phyloP scores from a whole-genome alignment of 2,329 filamentous ascomycete species.

The Colletotrichum shisoi region DNA sequence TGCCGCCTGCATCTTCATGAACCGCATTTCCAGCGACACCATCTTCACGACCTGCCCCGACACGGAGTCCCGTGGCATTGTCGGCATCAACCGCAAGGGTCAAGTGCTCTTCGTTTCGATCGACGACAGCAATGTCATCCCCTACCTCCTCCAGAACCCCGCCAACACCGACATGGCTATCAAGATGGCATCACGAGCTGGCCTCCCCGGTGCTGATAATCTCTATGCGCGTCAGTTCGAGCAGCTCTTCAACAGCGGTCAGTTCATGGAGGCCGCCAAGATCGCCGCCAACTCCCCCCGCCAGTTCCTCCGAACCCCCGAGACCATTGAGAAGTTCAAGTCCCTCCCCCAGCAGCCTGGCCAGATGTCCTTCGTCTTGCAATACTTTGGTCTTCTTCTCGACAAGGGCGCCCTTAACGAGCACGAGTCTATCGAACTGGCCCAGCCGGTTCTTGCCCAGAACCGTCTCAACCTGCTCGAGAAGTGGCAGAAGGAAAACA shows the following conservation, averaged over 20 bases:
- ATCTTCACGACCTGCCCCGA: conserved; percentile 95
- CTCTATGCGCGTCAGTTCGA: conserved; percentile 95
- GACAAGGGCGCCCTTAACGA: conserved; percentile 94
- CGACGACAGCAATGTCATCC: conserved; percentile 89
- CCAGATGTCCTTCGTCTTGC: conserved; percentile 91
- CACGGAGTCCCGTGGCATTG: conserved; percentile 82
- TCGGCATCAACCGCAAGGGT: conserved; percentile 96
- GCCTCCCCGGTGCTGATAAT: conserved; percentile 91
- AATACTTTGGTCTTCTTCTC: conserved; percentile 96
- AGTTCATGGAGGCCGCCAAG: conserved; percentile 89
- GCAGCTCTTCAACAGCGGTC: conserved; percentile 78
- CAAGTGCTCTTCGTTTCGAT: conserved; percentile 94
- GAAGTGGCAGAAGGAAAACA: conserved; percentile 97
- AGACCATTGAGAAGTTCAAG: conserved; percentile 98
- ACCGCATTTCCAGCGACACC: conserved; percentile 98
- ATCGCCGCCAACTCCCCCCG: conserved; percentile 95
- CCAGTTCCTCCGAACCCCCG: conserved; percentile 90
- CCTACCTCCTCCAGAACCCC: conserved; percentile 95
- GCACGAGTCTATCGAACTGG: conserved; percentile 92
- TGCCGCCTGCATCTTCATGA: conserved; percentile 97
- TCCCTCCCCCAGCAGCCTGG: conserved; percentile 79
- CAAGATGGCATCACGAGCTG: conserved; percentile 93
- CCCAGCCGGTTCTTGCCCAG: conserved; percentile 89
- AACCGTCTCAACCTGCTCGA: conserved; percentile 95
- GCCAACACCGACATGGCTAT: conserved; percentile 93